These are phyloP conservation scores for Pachysolen tannophilus DNA, from an alignment of 805 yeast species.

Conservation along the genomic window DNA sequence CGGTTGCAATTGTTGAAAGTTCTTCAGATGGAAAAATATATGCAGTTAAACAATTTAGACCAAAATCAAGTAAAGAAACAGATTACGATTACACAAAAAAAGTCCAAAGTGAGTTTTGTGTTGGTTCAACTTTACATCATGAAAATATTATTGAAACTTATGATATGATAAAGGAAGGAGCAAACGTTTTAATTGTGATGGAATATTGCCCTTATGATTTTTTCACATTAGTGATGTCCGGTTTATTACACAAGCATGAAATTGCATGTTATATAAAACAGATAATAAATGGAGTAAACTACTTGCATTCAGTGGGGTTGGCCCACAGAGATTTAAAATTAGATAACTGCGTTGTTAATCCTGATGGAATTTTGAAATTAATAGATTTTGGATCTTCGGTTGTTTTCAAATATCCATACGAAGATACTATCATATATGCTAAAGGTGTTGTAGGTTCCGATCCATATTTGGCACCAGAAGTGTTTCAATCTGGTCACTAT, in stretches of 20 bases:
- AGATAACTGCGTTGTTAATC: slow-evolving; percentile 84
- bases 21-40: slow-evolving; percentile 52
- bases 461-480: slow-evolving; percentile 94
- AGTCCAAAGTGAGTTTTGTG: slow-evolving; percentile 73
- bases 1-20: slow-evolving; percentile 72
- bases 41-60: slow-evolving; percentile 84
- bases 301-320: slow-evolving; percentile 73
- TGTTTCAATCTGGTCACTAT: slow-evolving; percentile 45
- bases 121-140: slow-evolving; percentile 74
- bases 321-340: slow-evolving; percentile 91
- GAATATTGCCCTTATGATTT: slow-evolving; percentile 90
- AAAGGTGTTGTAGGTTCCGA: slow-evolving; percentile 92
- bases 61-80: slow-evolving; percentile 52
- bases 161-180: slow-evolving; percentile 68
- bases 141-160: slow-evolving; percentile 74
- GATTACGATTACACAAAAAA: slow-evolving; percentile 67
- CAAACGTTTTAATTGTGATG: slow-evolving; percentile 70
- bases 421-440: slow-evolving; percentile 51
- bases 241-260: slow-evolving; percentile 64
- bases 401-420: slow-evolving; percentile 63
- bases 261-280: slow-evolving; percentile 79
- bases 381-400: slow-evolving; percentile 94
- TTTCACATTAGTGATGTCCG: slow-evolving; percentile 88
- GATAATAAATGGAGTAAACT: slow-evolving; percentile 63
- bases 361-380: slow-evolving; percentile 68